phyloP scores from a whole-genome alignment of 768 basidiomycete genomes.

The Xerocomellus amylosporus region DNA sequence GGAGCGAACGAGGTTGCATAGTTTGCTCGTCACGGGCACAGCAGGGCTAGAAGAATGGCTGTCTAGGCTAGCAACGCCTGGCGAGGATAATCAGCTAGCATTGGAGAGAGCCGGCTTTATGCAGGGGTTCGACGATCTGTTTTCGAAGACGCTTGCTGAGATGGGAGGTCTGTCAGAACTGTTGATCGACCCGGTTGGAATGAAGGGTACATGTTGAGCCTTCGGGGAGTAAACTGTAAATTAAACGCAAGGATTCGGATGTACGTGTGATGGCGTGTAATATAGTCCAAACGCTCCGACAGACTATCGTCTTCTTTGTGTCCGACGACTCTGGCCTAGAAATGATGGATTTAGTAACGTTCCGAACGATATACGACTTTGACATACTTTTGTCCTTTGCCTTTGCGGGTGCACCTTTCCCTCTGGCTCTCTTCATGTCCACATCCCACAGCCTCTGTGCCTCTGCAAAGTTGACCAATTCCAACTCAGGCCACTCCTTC shows the following conservation, averaged over 20 bases:
- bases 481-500: constrained; percentile 51
- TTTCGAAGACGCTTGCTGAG: constrained; percentile 57
- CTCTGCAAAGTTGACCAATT: constrained; percentile 65
- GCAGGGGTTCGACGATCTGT: constrained; percentile 62
- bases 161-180: constrained; percentile 46
- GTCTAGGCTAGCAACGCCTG: constrained; percentile 26
- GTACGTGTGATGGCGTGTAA: not conserved
- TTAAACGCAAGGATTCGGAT: not conserved
- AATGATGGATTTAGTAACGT: not conserved
- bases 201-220: constrained; percentile 22
- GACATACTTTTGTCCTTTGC: constrained; percentile 62
- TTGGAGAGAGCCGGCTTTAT: constrained; percentile 54
- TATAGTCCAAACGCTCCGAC: not conserved
- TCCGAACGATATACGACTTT: not conserved
- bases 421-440: constrained; percentile 45
- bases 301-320: constrained; percentile 40
- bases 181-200: constrained; percentile 20
- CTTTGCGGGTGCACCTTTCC: constrained; percentile 75
- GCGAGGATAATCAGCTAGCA: constrained; percentile 32
- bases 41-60: constrained; percentile 71
- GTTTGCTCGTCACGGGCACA: constrained; percentile 59
- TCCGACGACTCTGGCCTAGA: constrained; percentile 52
- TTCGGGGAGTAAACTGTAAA: not conserved
- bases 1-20: constrained; percentile 66
- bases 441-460: constrained; percentile 61